A percentile compares a stretch with the other conserved stretches of the same genome.
These are phyloP conservation scores for Leccinum imitatum DNA, from an alignment of 768 basidiomycete species.

Conservation along the genomic window DNA sequence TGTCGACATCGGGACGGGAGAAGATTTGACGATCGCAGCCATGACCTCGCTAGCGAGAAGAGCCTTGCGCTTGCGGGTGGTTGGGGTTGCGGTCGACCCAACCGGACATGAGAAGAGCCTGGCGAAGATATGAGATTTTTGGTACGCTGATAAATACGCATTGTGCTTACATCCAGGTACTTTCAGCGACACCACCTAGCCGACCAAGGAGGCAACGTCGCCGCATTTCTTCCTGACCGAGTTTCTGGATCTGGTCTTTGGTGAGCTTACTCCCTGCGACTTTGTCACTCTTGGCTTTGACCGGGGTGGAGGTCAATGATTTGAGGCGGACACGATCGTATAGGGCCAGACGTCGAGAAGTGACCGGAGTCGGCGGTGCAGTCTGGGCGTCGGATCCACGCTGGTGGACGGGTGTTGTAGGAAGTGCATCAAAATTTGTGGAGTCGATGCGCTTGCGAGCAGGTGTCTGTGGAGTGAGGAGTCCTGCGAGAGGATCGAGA, in stretches of 20 bases:
- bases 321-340: slow-evolving; percentile 79
- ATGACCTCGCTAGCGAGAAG: slow-evolving; percentile 67
- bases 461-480: slow-evolving; percentile 38
- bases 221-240: slow-evolving; percentile 77
- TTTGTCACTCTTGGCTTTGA: slow-evolving; percentile 48
- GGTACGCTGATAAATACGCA: not conserved
- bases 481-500: slow-evolving; percentile 33
- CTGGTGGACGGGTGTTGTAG: slow-evolving; percentile 69
- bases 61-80: slow-evolving; percentile 67
- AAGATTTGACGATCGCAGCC: slow-evolving; percentile 73
- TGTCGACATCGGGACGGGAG: slow-evolving; percentile 73
- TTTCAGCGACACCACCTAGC: slow-evolving; percentile 79
- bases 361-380: slow-evolving; percentile 65
- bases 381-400: slow-evolving; percentile 53
- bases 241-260: slow-evolving; percentile 65
- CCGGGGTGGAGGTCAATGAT: slow-evolving; percentile 67
- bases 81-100: slow-evolving; percentile 50
- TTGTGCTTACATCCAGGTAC: slow-evolving; percentile 74
- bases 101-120: slow-evolving; percentile 72
- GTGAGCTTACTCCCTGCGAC: slow-evolving; percentile 48
- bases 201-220: slow-evolving; percentile 76
- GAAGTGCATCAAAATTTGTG: slow-evolving; percentile 38
- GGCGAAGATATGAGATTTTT: not conserved
- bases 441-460: slow-evolving; percentile 47
- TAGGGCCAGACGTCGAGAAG: slow-evolving; percentile 74